These are phyloP conservation scores for Fusarium oligoseptatum DNA, from an alignment of 2,329 filamentous ascomycete species.

Conservation along the genomic window DNA sequence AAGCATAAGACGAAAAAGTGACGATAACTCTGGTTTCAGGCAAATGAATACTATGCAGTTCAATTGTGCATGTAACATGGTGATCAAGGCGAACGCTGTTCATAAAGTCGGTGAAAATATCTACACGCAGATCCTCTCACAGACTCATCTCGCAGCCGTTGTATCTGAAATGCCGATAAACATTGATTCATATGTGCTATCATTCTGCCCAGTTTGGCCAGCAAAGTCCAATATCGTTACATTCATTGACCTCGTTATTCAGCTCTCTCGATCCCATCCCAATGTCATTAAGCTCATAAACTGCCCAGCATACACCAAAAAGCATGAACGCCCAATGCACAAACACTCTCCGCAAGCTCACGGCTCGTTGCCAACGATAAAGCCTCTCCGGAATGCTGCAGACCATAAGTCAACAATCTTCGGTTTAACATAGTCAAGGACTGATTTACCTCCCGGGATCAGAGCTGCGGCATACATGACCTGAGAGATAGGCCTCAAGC, in stretches of 20 bases:
- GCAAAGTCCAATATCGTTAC: not conserved
- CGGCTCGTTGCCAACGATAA: constrained; percentile 15
- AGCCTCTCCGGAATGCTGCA: constrained; percentile 19
- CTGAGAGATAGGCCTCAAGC: constrained; percentile 65
- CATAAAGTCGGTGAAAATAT: not conserved
- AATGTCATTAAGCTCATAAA: not conserved
- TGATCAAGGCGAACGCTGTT: not conserved
- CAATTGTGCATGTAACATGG: not conserved
- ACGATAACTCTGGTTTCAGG: not conserved
- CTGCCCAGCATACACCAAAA: not conserved
- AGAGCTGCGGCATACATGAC: constrained; percentile 70
- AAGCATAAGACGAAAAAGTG: not conserved
- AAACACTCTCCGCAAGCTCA: not conserved
- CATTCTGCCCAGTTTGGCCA: not conserved
- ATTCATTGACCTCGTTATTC: not conserved
- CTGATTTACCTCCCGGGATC: constrained; percentile 62
- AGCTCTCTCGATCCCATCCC: no score
- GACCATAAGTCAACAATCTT: not conserved
- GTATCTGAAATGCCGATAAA: not conserved
- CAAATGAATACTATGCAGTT: not conserved
- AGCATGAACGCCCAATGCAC: not conserved
- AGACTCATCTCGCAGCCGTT: not conserved
- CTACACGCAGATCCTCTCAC: not conserved
- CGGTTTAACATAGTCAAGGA: no score
- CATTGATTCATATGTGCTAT: no score